Conservation (phyloP, 164 flowering plant species). For the Kalanchoe fedtschenkoi region DNA sequence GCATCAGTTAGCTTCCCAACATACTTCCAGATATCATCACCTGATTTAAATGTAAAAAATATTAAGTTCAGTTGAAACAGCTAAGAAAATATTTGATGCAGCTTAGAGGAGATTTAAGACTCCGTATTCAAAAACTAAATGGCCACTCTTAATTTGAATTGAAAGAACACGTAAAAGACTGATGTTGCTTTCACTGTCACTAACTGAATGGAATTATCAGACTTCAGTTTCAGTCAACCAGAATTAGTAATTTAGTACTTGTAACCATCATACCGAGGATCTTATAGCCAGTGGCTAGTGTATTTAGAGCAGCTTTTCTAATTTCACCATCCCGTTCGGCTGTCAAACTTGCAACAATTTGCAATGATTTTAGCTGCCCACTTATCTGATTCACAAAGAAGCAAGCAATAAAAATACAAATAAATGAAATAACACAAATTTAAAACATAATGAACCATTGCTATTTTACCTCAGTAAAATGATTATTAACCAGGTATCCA, state of each 20-base stretch:
- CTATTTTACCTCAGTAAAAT: constrained; percentile 69
- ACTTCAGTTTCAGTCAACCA: not conserved
- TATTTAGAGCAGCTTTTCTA: constrained; percentile 88
- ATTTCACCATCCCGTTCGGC: constrained; percentile 96
- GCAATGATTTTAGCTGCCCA: constrained; percentile 82
- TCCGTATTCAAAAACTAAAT: too few species aligned
- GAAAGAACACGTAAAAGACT: too few species aligned
- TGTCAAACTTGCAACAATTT: constrained; percentile 89
- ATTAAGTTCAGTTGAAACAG: not conserved
- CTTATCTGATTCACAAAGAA: constrained; percentile 39
- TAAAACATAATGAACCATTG: not conserved
- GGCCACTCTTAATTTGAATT: too few species aligned
- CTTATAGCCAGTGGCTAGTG: constrained; percentile 87
- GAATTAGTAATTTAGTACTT: not conserved
- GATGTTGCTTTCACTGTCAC: not conserved
- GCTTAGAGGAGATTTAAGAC: too few species aligned
- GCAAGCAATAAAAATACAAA: not conserved
- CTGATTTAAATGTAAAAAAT: constrained; percentile 18
- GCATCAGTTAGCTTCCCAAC: constrained; percentile 95
- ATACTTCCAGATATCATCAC: constrained; percentile 95
- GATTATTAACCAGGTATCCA: constrained; percentile 72
- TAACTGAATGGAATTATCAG: too few species aligned
- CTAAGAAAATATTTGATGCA: not conserved
- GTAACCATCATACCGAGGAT: constrained; percentile 56
- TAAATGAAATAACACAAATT: not conserved